Percentiles rank a stretch among this genome's conserved stretches.
phyloP scores from a whole-genome alignment of 768 basidiomycete species.

The Mycena rebaudengoi region DNA sequence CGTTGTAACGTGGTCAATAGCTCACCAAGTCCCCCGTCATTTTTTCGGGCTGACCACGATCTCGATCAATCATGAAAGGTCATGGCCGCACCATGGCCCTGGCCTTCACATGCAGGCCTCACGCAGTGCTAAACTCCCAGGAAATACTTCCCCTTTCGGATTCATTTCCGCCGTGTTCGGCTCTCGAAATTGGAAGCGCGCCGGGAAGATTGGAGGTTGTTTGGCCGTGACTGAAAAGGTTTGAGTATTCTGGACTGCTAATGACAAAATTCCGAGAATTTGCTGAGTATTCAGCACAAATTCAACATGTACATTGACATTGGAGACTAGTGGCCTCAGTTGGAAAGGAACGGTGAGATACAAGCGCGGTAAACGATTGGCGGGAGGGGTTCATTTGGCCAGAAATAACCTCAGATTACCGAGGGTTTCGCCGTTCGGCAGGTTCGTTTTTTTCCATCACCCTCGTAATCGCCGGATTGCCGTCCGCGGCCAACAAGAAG shows the following conservation, averaged over 20 bases:
- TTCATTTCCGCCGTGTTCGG: constrained; percentile 10
- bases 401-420: too few relatives aligned
- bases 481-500: too few relatives aligned
- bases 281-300: constrained; percentile 3
- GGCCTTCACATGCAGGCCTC: too few relatives aligned
- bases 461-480: too few relatives aligned
- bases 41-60: constrained; percentile 7
- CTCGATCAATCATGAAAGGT: constrained; percentile 3
- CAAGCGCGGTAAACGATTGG: too few relatives aligned
- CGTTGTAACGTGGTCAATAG: neutral
- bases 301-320: constrained; percentile 3
- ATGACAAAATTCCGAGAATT: neutral
- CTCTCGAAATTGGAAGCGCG: too few relatives aligned
- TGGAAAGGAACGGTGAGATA: too few relatives aligned
- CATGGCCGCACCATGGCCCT: too few relatives aligned
- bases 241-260: constrained; percentile 1
- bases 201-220: neutral
- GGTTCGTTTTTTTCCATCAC: too few relatives aligned
- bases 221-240: neutral
- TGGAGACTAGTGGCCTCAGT: too few relatives aligned
- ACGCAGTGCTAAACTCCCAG: constrained; percentile 15
- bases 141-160: neutral
- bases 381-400: too few relatives aligned
- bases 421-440: too few relatives aligned
- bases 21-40: neutral